Base-by-base conservation (phyloP, 495 filamentous ascomycete genomes). In the Trichodelitschia bisporula region DNA sequence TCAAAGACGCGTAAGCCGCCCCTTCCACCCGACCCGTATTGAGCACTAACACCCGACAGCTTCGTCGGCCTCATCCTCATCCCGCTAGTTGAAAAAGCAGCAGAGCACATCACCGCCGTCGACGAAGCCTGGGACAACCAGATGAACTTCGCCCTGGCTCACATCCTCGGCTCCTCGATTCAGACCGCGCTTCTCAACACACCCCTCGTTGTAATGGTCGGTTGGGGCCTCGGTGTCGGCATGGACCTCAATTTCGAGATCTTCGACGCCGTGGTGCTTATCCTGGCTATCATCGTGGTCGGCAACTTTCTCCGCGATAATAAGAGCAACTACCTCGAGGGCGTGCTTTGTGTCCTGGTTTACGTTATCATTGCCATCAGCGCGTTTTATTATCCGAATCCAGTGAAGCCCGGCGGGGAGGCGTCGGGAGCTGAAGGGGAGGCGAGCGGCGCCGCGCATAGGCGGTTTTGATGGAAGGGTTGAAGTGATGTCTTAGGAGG, bases 131-230 rank as follows among this genome's bases (percentile, higher is more conserved):
- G 70, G 61, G 77, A 79, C 46, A 64, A 74, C 48, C 69, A 62
- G 44, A 76, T 78, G 65, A 91, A 92, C 55, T 86, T 89, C 48
- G 83, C 84, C 0, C 64, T 95, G 4, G 71, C 77, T 27, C 79
- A 92, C 51, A 75, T 86, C 31, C 67, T 95, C 24, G 82, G 77
- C 12, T 69, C 78, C 9, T 78, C 74, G 3, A 72, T 92, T 28
- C 84, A 92, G 45, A 95, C 84, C 0, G 79, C 82, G 8, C 61
- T 92, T 21, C 60, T 95, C 40, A 91, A 91, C 42, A 75, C 72
- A 0, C 80, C 83, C 5, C 59, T 91, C 5, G 71, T 78, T 15
- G 64, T 91, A 23, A 57, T 91, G 19, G 70, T 86, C 18, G 78
- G 75, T 23, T 95, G 83, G 83, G 69, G 75, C n/a, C 47, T 76